These are phyloP conservation scores for Exidia glandulosa DNA, from an alignment of 768 basidiomycete genomes.

Conservation along the genomic window DNA sequence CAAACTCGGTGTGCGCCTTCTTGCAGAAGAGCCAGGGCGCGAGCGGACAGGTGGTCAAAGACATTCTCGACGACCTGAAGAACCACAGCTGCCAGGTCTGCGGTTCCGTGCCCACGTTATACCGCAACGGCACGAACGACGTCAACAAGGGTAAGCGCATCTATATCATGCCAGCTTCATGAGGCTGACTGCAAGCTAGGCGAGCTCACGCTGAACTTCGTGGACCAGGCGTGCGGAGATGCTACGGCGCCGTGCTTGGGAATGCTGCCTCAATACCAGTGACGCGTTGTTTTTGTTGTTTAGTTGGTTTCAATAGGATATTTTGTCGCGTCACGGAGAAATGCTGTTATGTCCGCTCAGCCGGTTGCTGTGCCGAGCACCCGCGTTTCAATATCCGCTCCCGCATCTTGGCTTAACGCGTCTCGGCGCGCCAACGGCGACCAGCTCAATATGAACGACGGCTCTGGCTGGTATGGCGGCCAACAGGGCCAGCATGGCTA, in stretches of 20 bases:
- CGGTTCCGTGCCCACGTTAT: not conserved
- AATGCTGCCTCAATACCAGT: not conserved
- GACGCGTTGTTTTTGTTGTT: too few relatives aligned
- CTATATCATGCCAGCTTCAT: too few relatives aligned
- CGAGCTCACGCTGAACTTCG: not conserved
- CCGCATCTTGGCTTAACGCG: too few relatives aligned
- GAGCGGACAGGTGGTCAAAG: not conserved
- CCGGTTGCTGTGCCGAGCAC: too few relatives aligned
- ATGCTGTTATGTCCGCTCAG: too few relatives aligned
- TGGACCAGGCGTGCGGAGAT: not conserved
- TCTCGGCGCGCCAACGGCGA: too few relatives aligned
- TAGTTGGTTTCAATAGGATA: too few relatives aligned
- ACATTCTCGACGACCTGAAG: not conserved
- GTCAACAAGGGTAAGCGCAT: not conserved
- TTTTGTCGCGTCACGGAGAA: too few relatives aligned
- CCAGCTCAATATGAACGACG: constrained; percentile 1
- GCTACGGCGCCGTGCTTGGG: not conserved
- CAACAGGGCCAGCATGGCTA: not conserved
- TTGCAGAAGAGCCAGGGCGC: not conserved
- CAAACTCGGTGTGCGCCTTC: not conserved
- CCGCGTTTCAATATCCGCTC: too few relatives aligned
- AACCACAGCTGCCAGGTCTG: not conserved
- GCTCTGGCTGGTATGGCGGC: not conserved
- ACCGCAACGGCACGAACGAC: not conserved
- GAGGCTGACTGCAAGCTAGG: too few relatives aligned